phyloP scores from a whole-genome alignment of 1,139 yeast species.

The Candida tetrigidarum region DNA sequence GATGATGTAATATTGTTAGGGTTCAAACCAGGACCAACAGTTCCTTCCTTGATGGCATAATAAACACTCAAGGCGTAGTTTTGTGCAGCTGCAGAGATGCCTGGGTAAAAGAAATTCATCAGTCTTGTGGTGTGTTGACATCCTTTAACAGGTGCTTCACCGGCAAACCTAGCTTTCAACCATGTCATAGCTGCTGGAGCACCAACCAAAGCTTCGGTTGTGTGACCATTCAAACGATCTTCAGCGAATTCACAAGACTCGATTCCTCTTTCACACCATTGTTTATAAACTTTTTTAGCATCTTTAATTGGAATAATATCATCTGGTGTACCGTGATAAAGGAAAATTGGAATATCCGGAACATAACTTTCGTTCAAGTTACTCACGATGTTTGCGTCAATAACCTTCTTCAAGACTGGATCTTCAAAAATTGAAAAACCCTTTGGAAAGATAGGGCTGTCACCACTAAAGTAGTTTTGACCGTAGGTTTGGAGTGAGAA shows the following conservation, averaged over 20 bases:
- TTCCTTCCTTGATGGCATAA: neutral
- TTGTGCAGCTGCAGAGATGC: conserved; percentile 3
- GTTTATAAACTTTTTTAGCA: conserved; percentile 28
- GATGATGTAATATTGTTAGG: neutral
- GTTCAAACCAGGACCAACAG: conserved; percentile 1
- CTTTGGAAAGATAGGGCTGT: conserved; percentile 19
- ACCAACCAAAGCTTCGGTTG: conserved; percentile 29
- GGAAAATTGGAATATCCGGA: conserved; percentile 38
- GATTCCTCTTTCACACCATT: conserved; percentile 37
- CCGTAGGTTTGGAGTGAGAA: too few relatives aligned
- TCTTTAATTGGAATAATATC: conserved; percentile 31
- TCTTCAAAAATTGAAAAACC: conserved; percentile 22
- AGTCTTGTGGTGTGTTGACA: conserved; percentile 27
- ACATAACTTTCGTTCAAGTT: conserved; percentile 17
- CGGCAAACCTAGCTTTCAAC: conserved; percentile 24
- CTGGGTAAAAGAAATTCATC: conserved; percentile 29
- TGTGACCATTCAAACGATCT: conserved; percentile 31
- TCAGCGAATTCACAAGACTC: conserved; percentile 32
- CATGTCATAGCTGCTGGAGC: conserved; percentile 36
- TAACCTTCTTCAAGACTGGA: conserved; percentile 19
- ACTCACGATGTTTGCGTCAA: conserved; percentile 28
- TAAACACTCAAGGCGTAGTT: neutral
- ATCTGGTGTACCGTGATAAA: conserved; percentile 37
- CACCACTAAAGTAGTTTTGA: conserved; percentile 20
- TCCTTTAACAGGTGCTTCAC: conserved; percentile 31